Percentiles rank a stretch among this genome's conserved stretches.
These are phyloP conservation scores for Penicillium sp. DNA, from an alignment of 2,329 filamentous ascomycete species.

Conservation along the genomic window DNA sequence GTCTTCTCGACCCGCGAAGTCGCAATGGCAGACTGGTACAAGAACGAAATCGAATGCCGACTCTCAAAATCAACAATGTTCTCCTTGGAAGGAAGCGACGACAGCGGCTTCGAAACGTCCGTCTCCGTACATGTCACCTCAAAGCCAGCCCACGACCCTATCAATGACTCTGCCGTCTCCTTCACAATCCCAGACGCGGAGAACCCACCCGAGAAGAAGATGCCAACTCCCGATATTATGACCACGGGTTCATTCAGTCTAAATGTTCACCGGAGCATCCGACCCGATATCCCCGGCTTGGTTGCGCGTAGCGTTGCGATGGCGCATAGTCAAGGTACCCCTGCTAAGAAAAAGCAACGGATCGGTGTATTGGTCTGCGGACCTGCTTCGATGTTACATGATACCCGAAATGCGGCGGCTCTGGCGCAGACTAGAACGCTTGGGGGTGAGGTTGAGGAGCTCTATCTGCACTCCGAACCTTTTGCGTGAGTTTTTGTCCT, in stretches of 20 bases:
- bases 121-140: slow-evolving; percentile 27
- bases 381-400: slow-evolving; percentile 47
- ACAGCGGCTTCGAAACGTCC: slow-evolving; percentile 16
- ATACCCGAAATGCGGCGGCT: slow-evolving; percentile 49
- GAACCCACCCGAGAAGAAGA: slow-evolving; percentile 5
- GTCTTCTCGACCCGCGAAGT: slow-evolving; percentile 22
- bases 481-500: slow-evolving; percentile 30
- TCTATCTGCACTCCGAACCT: slow-evolving; percentile 50
- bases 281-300: slow-evolving; percentile 37
- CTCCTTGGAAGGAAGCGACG: slow-evolving; percentile 2
- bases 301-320: slow-evolving; percentile 18
- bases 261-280: slow-evolving; percentile 22
- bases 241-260: slow-evolving; percentile 21
- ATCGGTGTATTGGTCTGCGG: slow-evolving; percentile 45
- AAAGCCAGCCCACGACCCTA: not conserved
- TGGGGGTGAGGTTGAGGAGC: slow-evolving; percentile 30
- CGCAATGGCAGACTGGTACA: slow-evolving; percentile 26
- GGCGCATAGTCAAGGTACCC: slow-evolving; percentile 5
- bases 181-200: slow-evolving; percentile 5
- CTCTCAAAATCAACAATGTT: slow-evolving; percentile 20
- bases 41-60: slow-evolving; percentile 20
- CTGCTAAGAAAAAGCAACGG: slow-evolving; percentile 12
- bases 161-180: slow-evolving; percentile 5
- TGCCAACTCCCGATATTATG: slow-evolving; percentile 13
- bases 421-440: slow-evolving; percentile 40